Percentiles rank a stretch among this genome's conserved stretches.
These are phyloP conservation scores for Collybia sp. DNA, from an alignment of 768 basidiomycete genomes.

Conservation along the genomic window DNA sequence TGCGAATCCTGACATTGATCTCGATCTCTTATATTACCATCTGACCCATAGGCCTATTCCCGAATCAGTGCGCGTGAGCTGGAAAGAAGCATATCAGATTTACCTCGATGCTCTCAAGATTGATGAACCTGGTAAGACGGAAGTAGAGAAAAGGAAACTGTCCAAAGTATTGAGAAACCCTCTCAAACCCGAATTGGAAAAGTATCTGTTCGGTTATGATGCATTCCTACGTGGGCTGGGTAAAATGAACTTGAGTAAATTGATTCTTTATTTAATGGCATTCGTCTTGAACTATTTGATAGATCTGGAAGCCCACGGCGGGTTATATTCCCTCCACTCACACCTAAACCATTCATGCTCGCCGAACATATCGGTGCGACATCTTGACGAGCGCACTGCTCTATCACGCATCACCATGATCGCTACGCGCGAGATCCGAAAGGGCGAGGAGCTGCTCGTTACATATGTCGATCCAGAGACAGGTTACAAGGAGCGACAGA, in stretches of 20 bases:
- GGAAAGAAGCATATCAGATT: slow-evolving; percentile 61
- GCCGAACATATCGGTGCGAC: slow-evolving; percentile 77
- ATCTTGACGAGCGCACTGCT: slow-evolving; percentile 63
- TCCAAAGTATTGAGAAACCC: slow-evolving; percentile 50
- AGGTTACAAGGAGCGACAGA: slow-evolving; percentile 40
- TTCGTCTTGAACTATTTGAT: neutral
- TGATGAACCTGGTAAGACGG: slow-evolving; percentile 29
- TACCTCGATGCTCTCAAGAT: slow-evolving; percentile 60
- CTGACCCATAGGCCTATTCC: slow-evolving; percentile 1
- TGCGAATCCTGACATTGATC: too few species aligned
- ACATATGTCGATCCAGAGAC: slow-evolving; percentile 75
- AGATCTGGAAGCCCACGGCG: slow-evolving; percentile 86
- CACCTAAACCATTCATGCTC: slow-evolving; percentile 84
- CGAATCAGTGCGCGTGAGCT: slow-evolving; percentile 60
- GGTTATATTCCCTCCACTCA: slow-evolving; percentile 80
- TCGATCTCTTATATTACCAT: too few species aligned
- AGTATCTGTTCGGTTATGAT: slow-evolving; percentile 63
- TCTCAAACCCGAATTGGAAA: slow-evolving; percentile 38
- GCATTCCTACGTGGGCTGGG: slow-evolving; percentile 71
- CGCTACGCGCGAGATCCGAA: slow-evolving; percentile 57
- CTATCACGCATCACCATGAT: slow-evolving; percentile 73
- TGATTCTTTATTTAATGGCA: slow-evolving; percentile 1
- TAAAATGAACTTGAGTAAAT: slow-evolving; percentile 75
- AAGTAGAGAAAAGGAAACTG: slow-evolving; percentile 53
- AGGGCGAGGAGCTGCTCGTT: slow-evolving; percentile 72